Evolutionary conservation across 306 rosid species (phyloP).

Genomic region (Quercus parvula): DNA sequence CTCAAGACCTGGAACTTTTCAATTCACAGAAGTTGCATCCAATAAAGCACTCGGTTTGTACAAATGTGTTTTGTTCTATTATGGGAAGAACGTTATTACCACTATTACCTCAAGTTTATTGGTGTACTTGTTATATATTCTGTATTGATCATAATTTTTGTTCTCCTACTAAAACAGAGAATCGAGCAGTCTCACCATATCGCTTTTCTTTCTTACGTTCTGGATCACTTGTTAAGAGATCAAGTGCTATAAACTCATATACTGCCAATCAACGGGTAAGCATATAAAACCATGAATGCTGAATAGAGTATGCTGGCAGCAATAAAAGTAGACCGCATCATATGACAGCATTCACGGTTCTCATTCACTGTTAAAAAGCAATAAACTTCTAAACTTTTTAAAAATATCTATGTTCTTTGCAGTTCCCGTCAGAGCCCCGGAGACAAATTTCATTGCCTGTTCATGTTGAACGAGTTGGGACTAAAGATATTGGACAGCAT

Average conservation of each 20-base stretch:
- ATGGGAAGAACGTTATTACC: not conserved
- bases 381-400: not conserved
- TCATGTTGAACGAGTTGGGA: conserved; percentile 4
- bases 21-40: conserved; percentile 19
- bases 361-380: not conserved
- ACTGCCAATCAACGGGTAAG: conserved; percentile 27
- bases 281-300: not conserved
- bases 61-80: not conserved
- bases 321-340: not conserved
- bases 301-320: not conserved
- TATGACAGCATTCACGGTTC: too few relatives aligned
- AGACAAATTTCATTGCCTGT: conserved; percentile 26
- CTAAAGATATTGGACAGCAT: conserved; percentile 4
- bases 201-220: conserved; percentile 18
- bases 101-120: not conserved
- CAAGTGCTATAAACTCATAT: conserved; percentile 21
- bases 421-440: conserved; percentile 22
- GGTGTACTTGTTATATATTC: too few relatives aligned
- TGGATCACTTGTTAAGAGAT: conserved; percentile 27
- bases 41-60: conserved; percentile 19
- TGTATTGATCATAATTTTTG: not conserved
- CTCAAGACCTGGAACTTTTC: conserved; percentile 11
- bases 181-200: conserved; percentile 15
- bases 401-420: not conserved
- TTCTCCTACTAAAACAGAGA: conserved; percentile 7